Evolutionary conservation across 1,139 yeast species (phyloP).

Genomic region (Kodamaea alishanica): DNA sequence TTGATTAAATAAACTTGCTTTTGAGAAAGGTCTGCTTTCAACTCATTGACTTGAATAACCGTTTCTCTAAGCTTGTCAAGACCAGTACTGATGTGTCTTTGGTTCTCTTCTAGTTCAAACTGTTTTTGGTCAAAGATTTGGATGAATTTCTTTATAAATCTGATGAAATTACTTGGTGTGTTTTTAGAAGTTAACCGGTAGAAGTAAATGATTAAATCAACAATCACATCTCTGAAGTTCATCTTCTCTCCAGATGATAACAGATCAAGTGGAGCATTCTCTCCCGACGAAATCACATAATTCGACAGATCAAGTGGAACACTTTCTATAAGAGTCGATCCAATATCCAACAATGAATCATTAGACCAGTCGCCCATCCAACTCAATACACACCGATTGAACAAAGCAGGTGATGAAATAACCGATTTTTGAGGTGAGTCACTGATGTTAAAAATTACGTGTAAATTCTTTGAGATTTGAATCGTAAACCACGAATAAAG

Average conservation of each 20-base stretch:
- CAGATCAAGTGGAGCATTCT: constrained; percentile 50
- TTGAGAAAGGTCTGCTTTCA: constrained; percentile 51
- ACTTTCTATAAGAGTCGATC: constrained; percentile 34
- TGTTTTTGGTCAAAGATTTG: constrained; percentile 42
- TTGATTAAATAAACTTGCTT: constrained; percentile 48
- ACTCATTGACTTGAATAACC: constrained; percentile 62
- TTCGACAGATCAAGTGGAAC: constrained; percentile 53
- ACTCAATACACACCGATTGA: constrained; percentile 83
- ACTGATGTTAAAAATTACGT: constrained; percentile 76
- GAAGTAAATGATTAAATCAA: constrained; percentile 45
- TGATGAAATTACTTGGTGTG: constrained; percentile 56
- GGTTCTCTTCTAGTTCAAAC: constrained; percentile 56
- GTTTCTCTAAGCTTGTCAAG: constrained; percentile 75
- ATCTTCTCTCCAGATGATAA: constrained; percentile 32
- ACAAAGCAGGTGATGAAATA: constrained; percentile 82
- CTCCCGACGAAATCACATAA: constrained; percentile 28
- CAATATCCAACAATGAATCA: constrained; percentile 49
- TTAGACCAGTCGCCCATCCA: constrained; percentile 89
- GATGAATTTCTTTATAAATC: constrained; percentile 49
- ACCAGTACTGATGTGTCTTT: constrained; percentile 71
- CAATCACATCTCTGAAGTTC: constrained; percentile 43
- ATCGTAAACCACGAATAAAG: constrained; percentile 69
- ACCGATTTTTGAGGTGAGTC: constrained; percentile 48
- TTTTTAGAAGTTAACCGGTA: constrained; percentile 37
- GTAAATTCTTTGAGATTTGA: constrained; percentile 68